A percentile compares a stretch with the other conserved stretches of the same genome.
Evolutionary conservation across 192 early-diverging fungal species (phyloP).

Genomic region (Backusella tuberculispora): DNA sequence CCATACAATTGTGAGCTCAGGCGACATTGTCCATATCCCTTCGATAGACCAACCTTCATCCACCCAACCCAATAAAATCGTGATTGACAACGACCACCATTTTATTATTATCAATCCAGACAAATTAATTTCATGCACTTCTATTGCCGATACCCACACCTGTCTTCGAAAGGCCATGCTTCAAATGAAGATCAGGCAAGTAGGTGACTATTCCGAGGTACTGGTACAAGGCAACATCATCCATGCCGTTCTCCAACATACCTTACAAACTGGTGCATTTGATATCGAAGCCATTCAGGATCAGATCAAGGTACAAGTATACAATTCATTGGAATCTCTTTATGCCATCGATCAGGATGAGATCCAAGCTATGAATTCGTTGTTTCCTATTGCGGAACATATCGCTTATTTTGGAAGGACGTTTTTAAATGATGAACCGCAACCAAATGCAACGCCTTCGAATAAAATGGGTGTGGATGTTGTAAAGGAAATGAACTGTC

Average conservation of each 20-base stretch:
- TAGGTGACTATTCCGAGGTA: conserved; percentile 53
- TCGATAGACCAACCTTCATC: conserved; percentile 25
- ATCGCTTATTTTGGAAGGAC: conserved; percentile 17
- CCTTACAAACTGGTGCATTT: conserved; percentile 65
- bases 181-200: conserved; percentile 58
- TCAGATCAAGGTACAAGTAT: conserved; percentile 56
- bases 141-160: conserved; percentile 70
- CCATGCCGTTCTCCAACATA: conserved; percentile 80
- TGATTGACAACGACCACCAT: conserved; percentile 63
- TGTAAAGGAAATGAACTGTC: neutral
- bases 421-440: neutral
- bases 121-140: conserved; percentile 74
- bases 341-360: conserved; percentile 73
- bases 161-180: conserved; percentile 84
- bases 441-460: neutral
- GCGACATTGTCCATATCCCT: conserved; percentile 70
- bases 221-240: conserved; percentile 82
- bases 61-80: conserved; percentile 29
- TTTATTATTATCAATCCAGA: conserved; percentile 85
- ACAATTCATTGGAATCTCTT: conserved; percentile 62
- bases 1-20: conserved; percentile 55
- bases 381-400: conserved; percentile 14
- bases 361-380: conserved; percentile 40
- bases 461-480: neutral
- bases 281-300: conserved; percentile 47